Evolutionary conservation across 2,329 filamentous ascomycete species (phyloP), one percentile per base, ranked within the genome.

Genomic region (Alternaria burnsii): DNA sequence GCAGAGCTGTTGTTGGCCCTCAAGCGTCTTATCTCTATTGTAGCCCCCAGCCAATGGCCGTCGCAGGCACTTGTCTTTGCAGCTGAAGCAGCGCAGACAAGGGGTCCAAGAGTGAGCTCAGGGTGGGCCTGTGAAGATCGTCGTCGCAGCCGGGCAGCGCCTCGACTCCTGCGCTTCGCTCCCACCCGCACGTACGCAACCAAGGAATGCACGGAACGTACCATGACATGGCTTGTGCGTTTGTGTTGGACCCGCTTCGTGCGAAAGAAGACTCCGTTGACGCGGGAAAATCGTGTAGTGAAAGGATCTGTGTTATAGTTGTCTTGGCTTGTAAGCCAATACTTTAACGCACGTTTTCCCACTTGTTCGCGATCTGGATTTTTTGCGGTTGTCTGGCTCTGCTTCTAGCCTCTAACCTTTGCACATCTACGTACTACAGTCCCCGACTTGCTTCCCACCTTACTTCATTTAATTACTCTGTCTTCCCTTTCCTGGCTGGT

Each of bases 291-390:
- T 46, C 42, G 42, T 47, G 52, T 32, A 22, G 30, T 55, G 22
- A 52, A 41, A 52, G 50, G 50, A 52, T 52, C 50, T 38, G 42
- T 30, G 43, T 43, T 41, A 24, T 44, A 22, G 26, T 32, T 43
- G 56, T 63, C 70, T 72, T 72, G 68, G 69, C 71, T 54, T 34
- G 54, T 61, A 65, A 63, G 59, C 72, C 73, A 73, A 74, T 76
- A 75, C 72, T 70, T 75, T 69, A 67, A 63, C 56, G 67, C 73
- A 73, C 73, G 65, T 73, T 75, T 68, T 69, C 67, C 69, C 66
- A 61, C 66, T 57, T 55, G 46, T 65, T 64, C 61, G 47, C 62
- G 63, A 67, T 54, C 51, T 42, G 44, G 26, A 26, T 28, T 57
- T 57, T 47, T 57, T 30, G 46, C 16, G 51, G 62, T 62, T 61